Evolutionary conservation across 2,329 filamentous ascomycete species (phyloP), one percentile per base, ranked within the genome.

Genomic region (Monosporascus sp.): DNA sequence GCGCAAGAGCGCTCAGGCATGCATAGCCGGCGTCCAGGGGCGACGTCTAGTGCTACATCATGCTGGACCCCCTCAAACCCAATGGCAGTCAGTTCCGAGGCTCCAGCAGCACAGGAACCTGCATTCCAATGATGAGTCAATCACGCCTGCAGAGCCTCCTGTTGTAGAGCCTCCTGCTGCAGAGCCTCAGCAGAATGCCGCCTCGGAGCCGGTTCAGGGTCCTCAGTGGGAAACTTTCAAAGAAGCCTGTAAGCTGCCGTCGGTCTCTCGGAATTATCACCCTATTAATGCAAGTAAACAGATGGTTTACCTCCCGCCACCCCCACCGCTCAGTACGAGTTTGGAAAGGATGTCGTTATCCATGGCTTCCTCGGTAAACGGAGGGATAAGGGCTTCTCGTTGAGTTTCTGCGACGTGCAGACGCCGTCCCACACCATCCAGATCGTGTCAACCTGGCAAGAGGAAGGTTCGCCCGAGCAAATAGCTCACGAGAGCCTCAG

Each of bases 341-440:
- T 66, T 6, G 71, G 72, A 38, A 46, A 74, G 7, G 64, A 71
- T 20, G 76, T 88, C 7, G 43, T 31, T n/a, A 2, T 89, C 1
- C 79, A 85, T 67, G 92, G 92, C 20, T 94, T 92, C 61, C 70
- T 96, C 1, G 83, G 84, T 26, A 83, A 83, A 55, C 79, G 84
- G 31, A 80, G 83, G 56, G 83, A 89, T 61, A 75, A 91, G 22
- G 84, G 84, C 27, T 85, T 85, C 51, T 83, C 81, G 40, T 74
- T 95, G 20, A 82, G 82, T 2, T 96, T 96, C 65, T 85, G 85
- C 48, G 79, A 86, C 61, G 66, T 77, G 22, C 73, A 73, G 19
- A 54, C 67, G 37, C 44, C 51, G 38, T 19, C 60, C 52, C 11
- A 49, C 51, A 66, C 71, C 4, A 60, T 77, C 44, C 69, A 73